Evolutionary conservation across 768 basidiomycete genomes (phyloP), one percentile per base, ranked within the genome.

Genomic region (Coprinopsis strossmayeri): DNA sequence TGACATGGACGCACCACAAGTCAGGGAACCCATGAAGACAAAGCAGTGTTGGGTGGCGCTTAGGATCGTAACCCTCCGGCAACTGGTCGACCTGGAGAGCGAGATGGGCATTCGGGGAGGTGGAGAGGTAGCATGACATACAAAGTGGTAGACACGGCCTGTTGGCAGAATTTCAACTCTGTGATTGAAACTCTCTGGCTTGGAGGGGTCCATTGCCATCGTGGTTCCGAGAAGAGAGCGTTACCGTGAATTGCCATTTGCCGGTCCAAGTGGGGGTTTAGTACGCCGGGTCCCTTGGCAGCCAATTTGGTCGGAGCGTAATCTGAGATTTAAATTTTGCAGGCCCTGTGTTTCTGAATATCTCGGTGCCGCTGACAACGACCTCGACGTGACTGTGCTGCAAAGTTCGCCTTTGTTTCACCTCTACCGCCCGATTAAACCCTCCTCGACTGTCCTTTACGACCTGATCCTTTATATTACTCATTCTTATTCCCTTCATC

Each of bases 11-110:
- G 20, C 61, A 68, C 73, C 73, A 76, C 23, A 69, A 61, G 58
- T 91, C 89, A 12, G 89, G 88, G 60, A 91, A 90, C 1, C 89
- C 88, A 58, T 91, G 89, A 15, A 90, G 53, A 59, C 83, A 84
- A n/a, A 90, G 69, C 5, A 91, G 53, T 1, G 86, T 81, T 1
- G 67, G 66, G 5, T 67, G 69, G 17, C 66, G 57, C 25, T 65
- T 59, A 12, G 68, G 62, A 53, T 73, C 63, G 53, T 73, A 69
- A 35, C 63, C 51, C 13, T 48, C 53, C 3, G 84, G 83, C n/a
- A 69, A 53, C 62, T 88, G 78, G 61, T 89, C 86, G 23, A 74
- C 62, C 72, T 73, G 48, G 37, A 46, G 41, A 32, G 40, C 17
- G 26, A 10, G 25, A 25, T 46, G 28, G 21, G 45, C 15, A 42